Base-by-base conservation (phyloP, 345 rosid species). In the Brassica napus region DNA sequence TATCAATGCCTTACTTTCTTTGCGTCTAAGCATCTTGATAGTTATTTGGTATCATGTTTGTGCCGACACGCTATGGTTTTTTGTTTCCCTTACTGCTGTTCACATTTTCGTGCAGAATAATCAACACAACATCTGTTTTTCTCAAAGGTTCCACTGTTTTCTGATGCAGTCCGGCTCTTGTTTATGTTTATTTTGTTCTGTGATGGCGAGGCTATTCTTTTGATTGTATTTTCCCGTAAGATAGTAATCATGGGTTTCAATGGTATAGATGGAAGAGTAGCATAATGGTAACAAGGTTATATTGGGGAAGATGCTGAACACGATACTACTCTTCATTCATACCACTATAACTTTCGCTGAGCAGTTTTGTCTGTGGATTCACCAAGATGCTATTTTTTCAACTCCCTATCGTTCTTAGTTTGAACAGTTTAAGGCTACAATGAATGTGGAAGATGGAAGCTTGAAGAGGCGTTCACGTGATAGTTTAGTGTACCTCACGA, bases 401-500 rank as follows among this genome's bases (percentile, higher is more conserved):
- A 14, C 72, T 66, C 47, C 11, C 10, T 69, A 64, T 21, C 28
- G 59, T 71, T 57, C n/a, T 54, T 72, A 49, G 60, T 57, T 61
- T 54, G 34, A 67, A 72, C 71, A 76, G 52, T 66, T 65, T 78
- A 60, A 79, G 79, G 68, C 76, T 69, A 79, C 74, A 67, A 88
- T 86, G 92, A 87, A 68, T 83, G 61, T 78, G 94, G 89, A 70
- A 89, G 84, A 79, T 61, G 84, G 80, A 28, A 89, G 87, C 65
- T 14, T 68, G 15, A 85, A 82, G 90, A 84, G 85, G 65, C 75
- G 55, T 74, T 79, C 14, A 59, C 89, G 86, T 8, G 99, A 92
- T 79, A 86, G 94, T 66, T 79, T 93, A 71, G 81, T 88, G 65
- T 96, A 90, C 84, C 65, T 90, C 68, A 65, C 91, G 42, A 80